Conservation (phyloP, 2,329 filamentous ascomycete genomes). For the Hysterium pulicare region DNA sequence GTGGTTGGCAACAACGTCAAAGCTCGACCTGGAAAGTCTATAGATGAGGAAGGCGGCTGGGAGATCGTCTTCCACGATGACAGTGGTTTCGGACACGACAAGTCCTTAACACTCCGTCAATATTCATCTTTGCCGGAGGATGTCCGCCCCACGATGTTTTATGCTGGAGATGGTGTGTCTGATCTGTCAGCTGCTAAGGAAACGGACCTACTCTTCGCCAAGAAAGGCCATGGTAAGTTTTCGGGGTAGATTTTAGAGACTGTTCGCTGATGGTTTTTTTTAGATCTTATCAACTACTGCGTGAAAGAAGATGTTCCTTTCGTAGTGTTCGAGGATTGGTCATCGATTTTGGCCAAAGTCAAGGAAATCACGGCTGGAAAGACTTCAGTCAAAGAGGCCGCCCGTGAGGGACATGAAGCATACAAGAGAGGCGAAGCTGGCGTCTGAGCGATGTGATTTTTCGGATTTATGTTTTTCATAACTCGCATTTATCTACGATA, state of each 20-base stretch:
- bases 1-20: conserved; percentile 86
- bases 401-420: conserved; percentile 49
- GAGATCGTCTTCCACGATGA: conserved; percentile 85
- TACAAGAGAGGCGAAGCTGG: no score
- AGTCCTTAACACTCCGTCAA: conserved; percentile 84
- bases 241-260: background rate
- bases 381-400: conserved; percentile 67
- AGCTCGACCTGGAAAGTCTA: conserved; percentile 66
- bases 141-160: conserved; percentile 79
- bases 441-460: no score
- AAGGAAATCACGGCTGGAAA: conserved; percentile 73
- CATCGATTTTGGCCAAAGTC: conserved; percentile 70
- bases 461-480: no score
- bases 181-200: conserved; percentile 89
- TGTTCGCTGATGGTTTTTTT: conserved; percentile 6
- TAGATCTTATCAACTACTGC: conserved; percentile 85
- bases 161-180: conserved; percentile 91
- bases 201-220: conserved; percentile 90
- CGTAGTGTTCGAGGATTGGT: conserved; percentile 82
- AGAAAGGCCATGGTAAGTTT: conserved; percentile 73
- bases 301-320: conserved; percentile 81
- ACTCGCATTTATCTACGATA: no score
- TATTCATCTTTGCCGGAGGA: conserved; percentile 70
- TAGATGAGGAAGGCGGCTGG: conserved; percentile 83
- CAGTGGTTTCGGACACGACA: conserved; percentile 92